These are phyloP conservation scores for Ophiocordyceps camponoti-rufipedis DNA, from an alignment of 2,329 filamentous ascomycete genomes.

Conservation along the genomic window DNA sequence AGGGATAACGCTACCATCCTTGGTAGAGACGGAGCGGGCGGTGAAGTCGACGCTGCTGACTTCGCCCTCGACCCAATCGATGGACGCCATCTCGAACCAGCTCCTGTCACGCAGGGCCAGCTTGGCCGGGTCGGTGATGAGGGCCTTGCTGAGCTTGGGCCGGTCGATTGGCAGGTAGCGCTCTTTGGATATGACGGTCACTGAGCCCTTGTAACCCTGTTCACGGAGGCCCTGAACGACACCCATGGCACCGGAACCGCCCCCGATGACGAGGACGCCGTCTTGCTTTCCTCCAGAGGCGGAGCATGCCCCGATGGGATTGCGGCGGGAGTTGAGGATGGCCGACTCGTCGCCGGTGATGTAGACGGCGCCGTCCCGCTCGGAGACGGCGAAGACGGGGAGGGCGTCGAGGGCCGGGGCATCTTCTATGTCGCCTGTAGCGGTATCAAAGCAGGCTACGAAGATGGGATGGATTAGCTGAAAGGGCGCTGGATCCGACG, in stretches of 20 bases:
- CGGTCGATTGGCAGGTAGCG: constrained; percentile 79
- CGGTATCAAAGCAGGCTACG: constrained; percentile 76
- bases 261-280: constrained; percentile 71
- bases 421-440: constrained; percentile 85
- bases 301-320: constrained; percentile 55
- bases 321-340: constrained; percentile 60
- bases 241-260: constrained; percentile 70
- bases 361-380: constrained; percentile 71
- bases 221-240: constrained; percentile 68
- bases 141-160: constrained; percentile 86
- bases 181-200: constrained; percentile 74
- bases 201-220: constrained; percentile 58
- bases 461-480: neutral
- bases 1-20: constrained; percentile 47
- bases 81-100: constrained; percentile 51
- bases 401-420: constrained; percentile 81
- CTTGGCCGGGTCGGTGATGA: constrained; percentile 66
- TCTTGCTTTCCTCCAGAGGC: constrained; percentile 29
- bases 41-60: constrained; percentile 64
- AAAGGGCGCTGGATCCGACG: constrained; percentile 5
- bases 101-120: constrained; percentile 57
- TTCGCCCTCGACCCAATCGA: constrained; percentile 40
- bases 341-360: constrained; percentile 61
- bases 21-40: constrained; percentile 55
- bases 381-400: constrained; percentile 59